Percentiles rank a stretch among this genome's conserved stretches.
Conservation (phyloP, 139 green algal species). For the Chlamydomonas applanata region DNA sequence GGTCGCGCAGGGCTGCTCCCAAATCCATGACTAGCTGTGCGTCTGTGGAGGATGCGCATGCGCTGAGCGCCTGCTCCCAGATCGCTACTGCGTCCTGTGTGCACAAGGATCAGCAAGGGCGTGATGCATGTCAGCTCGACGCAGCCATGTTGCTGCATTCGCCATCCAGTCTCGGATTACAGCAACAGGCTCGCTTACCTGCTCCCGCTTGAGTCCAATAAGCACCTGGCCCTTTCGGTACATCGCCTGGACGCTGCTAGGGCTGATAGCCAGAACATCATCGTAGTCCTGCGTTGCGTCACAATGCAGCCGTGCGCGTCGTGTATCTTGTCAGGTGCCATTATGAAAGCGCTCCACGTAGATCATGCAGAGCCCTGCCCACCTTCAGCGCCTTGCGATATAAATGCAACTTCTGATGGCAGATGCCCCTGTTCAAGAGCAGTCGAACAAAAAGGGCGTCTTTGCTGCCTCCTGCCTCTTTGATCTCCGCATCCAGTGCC, state of each 20-base stretch:
- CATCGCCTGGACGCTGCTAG: conserved; percentile 34
- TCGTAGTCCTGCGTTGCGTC: conserved; percentile 65
- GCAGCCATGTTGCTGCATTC: background rate
- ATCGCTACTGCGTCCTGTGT: conserved; percentile 27
- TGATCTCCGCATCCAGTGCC: conserved; percentile 5
- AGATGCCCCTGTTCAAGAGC: conserved; percentile 62
- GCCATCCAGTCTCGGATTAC: background rate
- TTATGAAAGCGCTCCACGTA: background rate
- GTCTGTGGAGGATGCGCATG: conserved; percentile 5
- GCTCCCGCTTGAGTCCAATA: conserved; percentile 49
- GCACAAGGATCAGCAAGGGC: background rate
- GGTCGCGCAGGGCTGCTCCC: conserved; percentile 10
- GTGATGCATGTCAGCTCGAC: background rate
- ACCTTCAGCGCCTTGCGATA: conserved; percentile 81
- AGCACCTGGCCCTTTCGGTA: conserved; percentile 65
- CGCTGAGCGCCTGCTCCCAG: conserved; percentile 16
- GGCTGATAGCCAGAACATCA: conserved; percentile 29
- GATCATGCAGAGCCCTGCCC: background rate
- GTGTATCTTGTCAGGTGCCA: no score
- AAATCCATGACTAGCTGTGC: conserved; percentile 26
- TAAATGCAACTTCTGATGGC: conserved; percentile 63
- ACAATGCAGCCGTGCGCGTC: background rate
- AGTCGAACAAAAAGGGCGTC: conserved; percentile 22
- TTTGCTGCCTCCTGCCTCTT: background rate
- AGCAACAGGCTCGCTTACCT: conserved; percentile 32